Base-by-base conservation (phyloP, 2,329 filamentous ascomycete species). In the Plectosphaerella cucumerina region DNA sequence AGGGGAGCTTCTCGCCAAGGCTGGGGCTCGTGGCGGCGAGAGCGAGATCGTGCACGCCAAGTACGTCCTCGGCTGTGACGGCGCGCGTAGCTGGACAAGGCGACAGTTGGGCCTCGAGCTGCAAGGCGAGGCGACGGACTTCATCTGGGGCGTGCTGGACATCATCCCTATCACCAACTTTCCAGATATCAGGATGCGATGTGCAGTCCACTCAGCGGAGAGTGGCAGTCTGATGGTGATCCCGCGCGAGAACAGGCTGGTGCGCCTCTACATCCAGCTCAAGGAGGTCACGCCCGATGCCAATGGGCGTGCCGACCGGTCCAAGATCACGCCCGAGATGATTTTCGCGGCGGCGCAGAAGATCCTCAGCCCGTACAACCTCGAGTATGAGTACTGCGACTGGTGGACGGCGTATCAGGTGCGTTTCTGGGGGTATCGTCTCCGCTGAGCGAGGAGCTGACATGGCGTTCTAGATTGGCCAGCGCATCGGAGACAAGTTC, bases 391-490 rank as follows among this genome's bases (percentile, higher is more conserved):
- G 44, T 77, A 87, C 52, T 82, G 80, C 53, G 77, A 84, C 56
- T 87, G 83, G 81, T 87, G 82, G 80, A 83, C 68, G 0, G 82
- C 80, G 0, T 88, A 88, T 59, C 81, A 85, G 56, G 80, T 84
- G 54, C 9, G 43, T 26, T 1, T 3, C n/a, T 14, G 39, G 6
- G 21, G 20, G 17, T 1, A 14, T 9, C 23, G 57, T 56, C 54
- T 3, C 50, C 79, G 9, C 8, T 18, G 10, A 2, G 18, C 1
- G 2, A 1, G 14, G 2, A 1, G 22, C 20, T 49, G 2, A 49
- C 3, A 2, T 15, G 1, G 4, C 8, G 2, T 87, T 86, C 57
- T 78, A 87, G 54, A 86, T 89, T 44, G 84, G 84, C 0, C 85
- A 88, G 60, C 73, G 86, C 6, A 77, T 87, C 0, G 81, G 78